A percentile compares a stretch with the other conserved stretches of the same genome.
phyloP scores from a whole-genome alignment of 2,329 filamentous ascomycete genomes.

The Coniochaeta sp. region DNA sequence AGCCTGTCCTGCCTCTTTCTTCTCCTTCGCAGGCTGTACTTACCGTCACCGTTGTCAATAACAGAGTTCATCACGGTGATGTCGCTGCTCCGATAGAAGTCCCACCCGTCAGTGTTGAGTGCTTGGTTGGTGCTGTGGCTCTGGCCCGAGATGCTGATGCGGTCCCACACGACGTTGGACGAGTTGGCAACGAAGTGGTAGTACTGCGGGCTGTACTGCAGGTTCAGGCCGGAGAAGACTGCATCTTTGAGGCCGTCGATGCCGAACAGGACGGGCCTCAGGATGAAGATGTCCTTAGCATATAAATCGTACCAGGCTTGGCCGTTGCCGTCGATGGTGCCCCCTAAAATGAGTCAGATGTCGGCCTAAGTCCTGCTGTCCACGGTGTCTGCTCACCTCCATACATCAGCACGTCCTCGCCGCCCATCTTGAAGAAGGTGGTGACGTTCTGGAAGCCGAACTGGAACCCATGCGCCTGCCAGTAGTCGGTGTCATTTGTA shows the following conservation, averaged over 20 bases:
- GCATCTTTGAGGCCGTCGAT: conserved; percentile 50
- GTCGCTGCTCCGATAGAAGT: conserved; percentile 50
- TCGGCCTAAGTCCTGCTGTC: too few species aligned
- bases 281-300: conserved; percentile 45
- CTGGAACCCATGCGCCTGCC: conserved; percentile 55
- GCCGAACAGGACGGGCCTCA: conserved; percentile 54
- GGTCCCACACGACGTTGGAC: conserved; percentile 51
- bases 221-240: conserved; percentile 47
- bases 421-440: conserved; percentile 61
- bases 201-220: conserved; percentile 50
- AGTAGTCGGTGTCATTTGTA: conserved; percentile 59
- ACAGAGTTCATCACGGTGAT: conserved; percentile 57
- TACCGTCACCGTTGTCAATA: conserved; percentile 53
- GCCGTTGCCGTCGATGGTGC: conserved; percentile 40
- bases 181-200: conserved; percentile 58
- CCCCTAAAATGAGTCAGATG: too few species aligned
- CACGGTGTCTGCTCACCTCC: conserved; percentile 30
- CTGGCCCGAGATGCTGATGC: conserved; percentile 51
- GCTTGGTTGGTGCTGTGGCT: conserved; percentile 42
- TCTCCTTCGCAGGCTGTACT: too few species aligned
- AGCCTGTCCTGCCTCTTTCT: too few species aligned
- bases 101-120: conserved; percentile 60
- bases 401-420: conserved; percentile 59
- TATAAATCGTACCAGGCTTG: conserved; percentile 60
- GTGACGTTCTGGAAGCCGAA: conserved; percentile 59